Percentiles rank a stretch among this genome's conserved stretches.
phyloP scores from a whole-genome alignment of 73 alveolate genomes.

The Tetrahymena borealis region DNA sequence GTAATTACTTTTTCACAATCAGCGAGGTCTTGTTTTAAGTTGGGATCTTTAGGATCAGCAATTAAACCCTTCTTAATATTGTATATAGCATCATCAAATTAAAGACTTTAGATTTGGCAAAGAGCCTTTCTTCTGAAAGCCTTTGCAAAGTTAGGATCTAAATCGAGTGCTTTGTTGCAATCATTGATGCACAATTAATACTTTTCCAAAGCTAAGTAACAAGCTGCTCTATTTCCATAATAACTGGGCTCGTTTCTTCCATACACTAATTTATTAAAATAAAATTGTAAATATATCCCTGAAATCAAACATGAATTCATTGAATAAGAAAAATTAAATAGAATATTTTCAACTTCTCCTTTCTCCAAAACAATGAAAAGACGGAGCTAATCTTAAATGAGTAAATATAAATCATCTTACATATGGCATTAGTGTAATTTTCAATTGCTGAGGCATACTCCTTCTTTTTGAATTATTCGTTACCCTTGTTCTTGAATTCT shows the following conservation, averaged over 20 bases:
- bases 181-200: slow-evolving; percentile 78
- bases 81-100: slow-evolving; percentile 52
- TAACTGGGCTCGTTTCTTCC: slow-evolving; percentile 64
- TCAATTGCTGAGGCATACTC: slow-evolving; percentile 76
- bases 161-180: slow-evolving; percentile 72
- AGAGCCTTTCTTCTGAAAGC: slow-evolving; percentile 67
- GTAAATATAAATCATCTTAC: background rate
- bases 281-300: too few species aligned
- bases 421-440: slow-evolving; percentile 73
- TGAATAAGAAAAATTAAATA: too few species aligned
- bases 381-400: too few species aligned
- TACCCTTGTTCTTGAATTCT: slow-evolving; percentile 76
- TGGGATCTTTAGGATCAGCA: slow-evolving; percentile 39
- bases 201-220: slow-evolving; percentile 69
- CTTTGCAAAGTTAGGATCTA: slow-evolving; percentile 73
- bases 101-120: slow-evolving; percentile 55
- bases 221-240: slow-evolving; percentile 87
- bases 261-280: background rate
- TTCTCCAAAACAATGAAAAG: slow-evolving; percentile 20
- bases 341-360: too few species aligned
- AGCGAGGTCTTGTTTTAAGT: slow-evolving; percentile 15
- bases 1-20: background rate
- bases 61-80: slow-evolving; percentile 39
- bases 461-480: slow-evolving; percentile 74
- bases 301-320: too few species aligned